Conservation (phyloP, 2,329 filamentous ascomycete genomes). For the Bimuria novae-zelandiae region DNA sequence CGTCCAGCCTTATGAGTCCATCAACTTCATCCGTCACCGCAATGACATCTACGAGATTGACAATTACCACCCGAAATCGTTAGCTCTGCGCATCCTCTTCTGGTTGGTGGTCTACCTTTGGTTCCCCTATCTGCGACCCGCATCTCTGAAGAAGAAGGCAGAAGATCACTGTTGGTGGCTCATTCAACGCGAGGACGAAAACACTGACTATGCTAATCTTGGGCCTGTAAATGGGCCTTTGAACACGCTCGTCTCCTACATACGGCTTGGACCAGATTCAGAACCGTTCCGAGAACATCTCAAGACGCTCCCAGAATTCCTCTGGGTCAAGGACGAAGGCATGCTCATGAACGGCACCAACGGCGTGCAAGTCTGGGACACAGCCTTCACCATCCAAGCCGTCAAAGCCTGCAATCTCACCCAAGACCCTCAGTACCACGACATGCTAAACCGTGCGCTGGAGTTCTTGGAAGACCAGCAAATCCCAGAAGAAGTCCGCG, state of each 20-base stretch:
- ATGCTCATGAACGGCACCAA: conserved; percentile 97
- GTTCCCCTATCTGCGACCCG: conserved; percentile 74
- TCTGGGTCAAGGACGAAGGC: conserved; percentile 91
- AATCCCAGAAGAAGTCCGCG: conserved; percentile 78
- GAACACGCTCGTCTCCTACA: conserved; percentile 86
- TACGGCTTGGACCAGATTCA: conserved; percentile 78
- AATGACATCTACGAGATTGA: conserved; percentile 81
- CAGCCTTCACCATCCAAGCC: conserved; percentile 84
- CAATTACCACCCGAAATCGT: conserved; percentile 92
- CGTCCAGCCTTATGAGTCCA: conserved; percentile 73
- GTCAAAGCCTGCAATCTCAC: conserved; percentile 78
- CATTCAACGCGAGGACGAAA: conserved; percentile 88
- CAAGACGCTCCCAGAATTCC: conserved; percentile 79
- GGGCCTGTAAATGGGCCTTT: conserved; percentile 89
- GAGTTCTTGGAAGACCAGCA: conserved; percentile 90
- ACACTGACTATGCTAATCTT: conserved; percentile 84
- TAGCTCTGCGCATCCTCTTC: conserved; percentile 78
- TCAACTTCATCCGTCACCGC: conserved; percentile 76
- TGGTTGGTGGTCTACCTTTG: conserved; percentile 79
- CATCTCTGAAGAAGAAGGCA: conserved; percentile 68
- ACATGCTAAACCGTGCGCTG: conserved; percentile 82
- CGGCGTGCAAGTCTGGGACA: conserved; percentile 98
- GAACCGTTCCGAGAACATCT: conserved; percentile 74
- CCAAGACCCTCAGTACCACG: conserved; percentile 74
- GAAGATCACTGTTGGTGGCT: conserved; percentile 83